Conservation (phyloP, 805 yeast species). For the Metschnikowia amazonensis region DNA sequence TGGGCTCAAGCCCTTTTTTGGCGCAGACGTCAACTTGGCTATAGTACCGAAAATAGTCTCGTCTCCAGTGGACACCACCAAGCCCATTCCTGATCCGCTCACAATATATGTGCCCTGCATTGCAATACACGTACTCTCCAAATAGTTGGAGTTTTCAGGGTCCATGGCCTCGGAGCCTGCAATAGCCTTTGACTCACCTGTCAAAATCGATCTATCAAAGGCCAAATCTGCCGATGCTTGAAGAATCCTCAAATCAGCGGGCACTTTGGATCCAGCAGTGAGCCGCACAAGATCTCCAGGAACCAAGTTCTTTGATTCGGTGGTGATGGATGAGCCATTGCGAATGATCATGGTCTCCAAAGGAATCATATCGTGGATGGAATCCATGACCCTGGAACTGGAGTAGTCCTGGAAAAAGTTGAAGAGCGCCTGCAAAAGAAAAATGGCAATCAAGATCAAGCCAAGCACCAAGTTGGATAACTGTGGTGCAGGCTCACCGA, state of each 20-base stretch:
- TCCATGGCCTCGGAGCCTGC: conserved; percentile 28
- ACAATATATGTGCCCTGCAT: conserved; percentile 45
- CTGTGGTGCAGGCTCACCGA: conserved; percentile 43
- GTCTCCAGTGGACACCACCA: conserved; percentile 44
- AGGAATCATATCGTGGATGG: conserved; percentile 44
- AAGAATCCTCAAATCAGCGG: conserved; percentile 46
- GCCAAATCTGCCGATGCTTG: conserved; percentile 35
- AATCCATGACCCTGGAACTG: conserved; percentile 45
- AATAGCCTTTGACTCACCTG: conserved; percentile 47
- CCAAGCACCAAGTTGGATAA: conserved; percentile 43
- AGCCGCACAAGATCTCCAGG: conserved; percentile 45
- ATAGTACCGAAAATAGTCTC: conserved; percentile 45
- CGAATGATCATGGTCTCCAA: conserved; percentile 33
- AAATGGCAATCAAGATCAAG: conserved; percentile 37
- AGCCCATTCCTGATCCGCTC: conserved; percentile 42
- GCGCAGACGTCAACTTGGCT: conserved; percentile 39
- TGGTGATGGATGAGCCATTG: conserved; percentile 25
- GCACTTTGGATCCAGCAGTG: conserved; percentile 38
- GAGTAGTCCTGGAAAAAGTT: conserved; percentile 48
- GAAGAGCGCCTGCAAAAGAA: conserved; percentile 41
- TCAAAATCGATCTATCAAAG: conserved; percentile 45
- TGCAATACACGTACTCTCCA: conserved; percentile 43
- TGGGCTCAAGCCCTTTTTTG: conserved; percentile 39
- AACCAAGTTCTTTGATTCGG: conserved; percentile 34
- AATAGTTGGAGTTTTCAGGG: conserved; percentile 32